Evolutionary conservation across 345 rosid species (phyloP).

Genomic region (Conringia planisiliqua): DNA sequence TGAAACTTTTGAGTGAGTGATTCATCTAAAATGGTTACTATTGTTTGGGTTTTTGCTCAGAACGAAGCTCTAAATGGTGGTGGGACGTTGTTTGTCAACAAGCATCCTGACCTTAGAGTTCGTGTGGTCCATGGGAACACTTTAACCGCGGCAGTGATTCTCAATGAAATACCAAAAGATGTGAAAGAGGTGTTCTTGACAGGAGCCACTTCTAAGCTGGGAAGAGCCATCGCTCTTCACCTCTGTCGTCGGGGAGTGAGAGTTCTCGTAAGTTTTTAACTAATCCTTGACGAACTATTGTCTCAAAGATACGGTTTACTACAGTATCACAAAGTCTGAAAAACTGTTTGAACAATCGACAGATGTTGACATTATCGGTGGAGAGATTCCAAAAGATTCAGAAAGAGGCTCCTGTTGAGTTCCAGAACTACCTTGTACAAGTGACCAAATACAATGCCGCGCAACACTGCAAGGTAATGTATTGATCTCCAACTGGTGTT

Average conservation of each 20-base stretch:
- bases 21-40: background rate
- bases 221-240: slow-evolving; percentile 93
- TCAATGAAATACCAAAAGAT: slow-evolving; percentile 66
- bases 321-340: background rate
- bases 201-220: slow-evolving; percentile 98
- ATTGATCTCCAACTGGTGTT: background rate
- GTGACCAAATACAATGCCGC: slow-evolving; percentile 95
- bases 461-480: slow-evolving; percentile 69
- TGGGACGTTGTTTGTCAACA: slow-evolving; percentile 83
- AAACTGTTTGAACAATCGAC: slow-evolving; percentile 5
- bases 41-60: slow-evolving; percentile 31
- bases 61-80: slow-evolving; percentile 97
- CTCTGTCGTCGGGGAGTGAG: slow-evolving; percentile 75
- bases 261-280: slow-evolving; percentile 64
- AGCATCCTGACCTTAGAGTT: slow-evolving; percentile 72
- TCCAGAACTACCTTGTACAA: slow-evolving; percentile 77
- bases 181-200: slow-evolving; percentile 83
- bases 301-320: background rate
- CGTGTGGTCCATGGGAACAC: slow-evolving; percentile 98
- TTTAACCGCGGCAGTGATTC: slow-evolving; percentile 93
- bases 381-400: slow-evolving; percentile 90
- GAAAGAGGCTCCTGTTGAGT: slow-evolving; percentile 76
- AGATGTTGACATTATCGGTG: slow-evolving; percentile 86
- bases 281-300: background rate
- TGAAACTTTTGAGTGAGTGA: background rate